A percentile compares a stretch with the other conserved stretches of the same genome.
Evolutionary conservation across 306 rosid species (phyloP).

Genomic region (Aeschynomene evenia): DNA sequence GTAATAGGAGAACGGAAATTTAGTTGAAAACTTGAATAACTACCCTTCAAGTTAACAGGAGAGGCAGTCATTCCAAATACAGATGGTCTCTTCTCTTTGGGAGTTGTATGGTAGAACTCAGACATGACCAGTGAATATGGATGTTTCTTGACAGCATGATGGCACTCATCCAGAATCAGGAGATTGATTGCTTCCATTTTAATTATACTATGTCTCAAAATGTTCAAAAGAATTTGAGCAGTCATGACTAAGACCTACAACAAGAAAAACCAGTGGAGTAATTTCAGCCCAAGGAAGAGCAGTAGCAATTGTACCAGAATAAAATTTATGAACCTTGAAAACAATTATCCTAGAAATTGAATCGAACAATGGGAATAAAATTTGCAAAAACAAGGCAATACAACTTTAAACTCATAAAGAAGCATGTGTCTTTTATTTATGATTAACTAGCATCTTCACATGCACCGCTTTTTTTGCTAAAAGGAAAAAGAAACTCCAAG

Average conservation of each 20-base stretch:
- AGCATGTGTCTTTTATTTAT: not conserved
- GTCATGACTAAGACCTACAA: conserved; percentile 97
- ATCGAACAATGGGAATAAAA: not conserved
- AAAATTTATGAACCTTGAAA: conserved; percentile 10
- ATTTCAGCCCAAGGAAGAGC: conserved; percentile 21
- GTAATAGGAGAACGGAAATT: conserved; percentile 16
- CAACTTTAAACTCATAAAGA: not conserved
- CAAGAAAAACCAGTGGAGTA: conserved; percentile 30
- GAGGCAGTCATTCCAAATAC: conserved; percentile 99
- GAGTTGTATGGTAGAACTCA: conserved; percentile 94
- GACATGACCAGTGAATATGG: conserved; percentile 99
- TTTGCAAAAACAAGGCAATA: not conserved
- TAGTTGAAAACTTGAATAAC: conserved; percentile 17
- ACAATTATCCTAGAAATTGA: not conserved
- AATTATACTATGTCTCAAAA: conserved; percentile 95
- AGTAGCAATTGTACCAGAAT: not conserved
- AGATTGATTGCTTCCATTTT: conserved; percentile 92
- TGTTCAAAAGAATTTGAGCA: conserved; percentile 96
- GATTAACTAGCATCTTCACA: conserved; percentile 9
- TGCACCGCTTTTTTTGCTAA: not conserved
- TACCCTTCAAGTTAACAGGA: conserved; percentile 96
- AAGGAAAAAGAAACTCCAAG: not conserved
- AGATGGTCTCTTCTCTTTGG: conserved; percentile 85
- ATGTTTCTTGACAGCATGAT: conserved; percentile 98
- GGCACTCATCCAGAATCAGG: conserved; percentile 93